Base-by-base conservation (phyloP, 1,284 basidiomycete genomes). In the Sporisorium scitamineum region DNA sequence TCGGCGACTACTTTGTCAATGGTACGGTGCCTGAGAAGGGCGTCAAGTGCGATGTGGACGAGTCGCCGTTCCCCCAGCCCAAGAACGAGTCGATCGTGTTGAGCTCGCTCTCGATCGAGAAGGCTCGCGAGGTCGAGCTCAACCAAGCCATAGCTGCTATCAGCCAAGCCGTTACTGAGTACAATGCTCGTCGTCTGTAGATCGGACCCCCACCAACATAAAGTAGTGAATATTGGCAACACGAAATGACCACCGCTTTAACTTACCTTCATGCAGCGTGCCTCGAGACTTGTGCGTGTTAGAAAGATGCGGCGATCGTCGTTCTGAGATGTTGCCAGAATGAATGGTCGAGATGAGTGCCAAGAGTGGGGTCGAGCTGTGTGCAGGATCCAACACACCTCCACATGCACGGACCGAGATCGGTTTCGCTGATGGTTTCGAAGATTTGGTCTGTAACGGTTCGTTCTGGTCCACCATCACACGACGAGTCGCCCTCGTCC, bases 1-100 rank as follows among this genome's bases (percentile, higher is more conserved):
- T 80, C 13, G 47, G 60, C 37, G 66, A 78, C 34, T 80, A 78
- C 66, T 78, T 76, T 68, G 61, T 80, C 42, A 45, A 71, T 34
- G 78, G 78, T 29, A 75, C 45, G 6, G 69, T 80, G 11, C 76
- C 78, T 2, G 37, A 68, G 6, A 72, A 69, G 62, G 69, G 69
- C 13, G 60, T 55, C 54, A 72, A 58, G 48, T 76, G 74, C 45
- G 74, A 59, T 24, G 66, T 70, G 14, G 72, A 75, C 26, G 60
- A 37, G 24, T 65, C 67, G 27, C 59, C 59, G 20, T 75, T 75
- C 61, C 65, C 70, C 6, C 58, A 57, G n/a, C 69, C 62, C 29
- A 71, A 58, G 47, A 58, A 71, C 47, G 59, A 58, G 31, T 52
- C 54, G 20, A 39, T 26, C 26, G 42, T 29, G 32, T 10, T 52